phyloP scores from a whole-genome alignment of 2,329 filamentous ascomycete genomes.

The Cercospora brassicicola region DNA sequence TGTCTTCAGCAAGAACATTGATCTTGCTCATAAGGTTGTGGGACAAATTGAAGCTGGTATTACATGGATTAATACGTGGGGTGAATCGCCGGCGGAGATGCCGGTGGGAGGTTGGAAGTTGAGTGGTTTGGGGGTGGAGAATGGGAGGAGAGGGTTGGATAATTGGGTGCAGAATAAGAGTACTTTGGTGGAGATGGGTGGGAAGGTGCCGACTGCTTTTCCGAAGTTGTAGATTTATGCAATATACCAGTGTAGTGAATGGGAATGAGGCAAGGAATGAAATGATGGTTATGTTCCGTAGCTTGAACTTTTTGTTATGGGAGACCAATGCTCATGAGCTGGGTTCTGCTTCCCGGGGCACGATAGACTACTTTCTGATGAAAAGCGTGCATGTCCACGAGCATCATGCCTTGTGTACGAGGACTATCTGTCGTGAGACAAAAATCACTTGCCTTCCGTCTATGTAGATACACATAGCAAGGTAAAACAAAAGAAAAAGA shows the following conservation, averaged over 20 bases:
- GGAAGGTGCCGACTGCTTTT: constrained; percentile 69
- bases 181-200: constrained; percentile 79
- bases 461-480: no score
- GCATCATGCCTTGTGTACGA: no score
- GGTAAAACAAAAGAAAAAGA: no score
- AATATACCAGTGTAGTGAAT: not conserved
- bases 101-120: constrained; percentile 89
- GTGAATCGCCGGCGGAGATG: constrained; percentile 90
- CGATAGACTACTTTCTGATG: not conserved
- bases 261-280: no score
- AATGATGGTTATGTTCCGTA: no score
- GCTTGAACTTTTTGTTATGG: no score
- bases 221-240: constrained; percentile 22
- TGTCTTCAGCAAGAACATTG: constrained; percentile 75
- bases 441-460: no score
- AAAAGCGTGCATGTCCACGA: not conserved
- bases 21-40: constrained; percentile 70
- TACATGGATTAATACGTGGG: constrained; percentile 92
- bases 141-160: constrained; percentile 74
- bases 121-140: constrained; percentile 85
- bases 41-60: constrained; percentile 76
- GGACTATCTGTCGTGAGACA: no score
- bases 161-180: constrained; percentile 87
- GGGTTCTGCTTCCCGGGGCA: no score
- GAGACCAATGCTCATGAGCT: no score